Evolutionary conservation across 2,329 filamentous ascomycete genomes (phyloP).

Genomic region (Macroventuria anomochaeta): DNA sequence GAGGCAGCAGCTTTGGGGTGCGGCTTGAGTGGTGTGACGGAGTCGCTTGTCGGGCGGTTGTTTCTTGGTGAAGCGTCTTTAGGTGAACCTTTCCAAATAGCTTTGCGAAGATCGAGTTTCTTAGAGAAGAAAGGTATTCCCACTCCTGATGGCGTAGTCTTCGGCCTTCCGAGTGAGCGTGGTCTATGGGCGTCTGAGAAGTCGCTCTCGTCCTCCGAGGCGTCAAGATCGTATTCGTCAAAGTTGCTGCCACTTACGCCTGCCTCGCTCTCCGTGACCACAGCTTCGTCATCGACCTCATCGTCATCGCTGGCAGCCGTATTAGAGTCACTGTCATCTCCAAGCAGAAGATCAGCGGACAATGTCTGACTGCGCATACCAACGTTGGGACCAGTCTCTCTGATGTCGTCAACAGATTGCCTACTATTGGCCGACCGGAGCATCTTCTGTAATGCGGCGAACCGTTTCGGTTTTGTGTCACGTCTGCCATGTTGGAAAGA

Average conservation of each 20-base stretch:
- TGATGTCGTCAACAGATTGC: slow-evolving; percentile 56
- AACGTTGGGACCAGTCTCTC: slow-evolving; percentile 67
- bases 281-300: slow-evolving; percentile 39
- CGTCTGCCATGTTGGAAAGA: slow-evolving; percentile 59
- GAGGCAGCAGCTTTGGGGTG: slow-evolving; percentile 36
- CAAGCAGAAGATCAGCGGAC: slow-evolving; percentile 63
- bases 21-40: slow-evolving; percentile 33
- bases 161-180: slow-evolving; percentile 25
- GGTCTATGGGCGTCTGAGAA: slow-evolving; percentile 8
- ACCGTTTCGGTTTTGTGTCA: slow-evolving; percentile 53
- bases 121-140: slow-evolving; percentile 35
- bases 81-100: slow-evolving; percentile 34
- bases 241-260: slow-evolving; percentile 42
- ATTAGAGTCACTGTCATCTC: slow-evolving; percentile 27
- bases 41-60: slow-evolving; percentile 25
- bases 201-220: slow-evolving; percentile 39
- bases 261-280: slow-evolving; percentile 39
- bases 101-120: slow-evolving; percentile 37
- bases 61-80: slow-evolving; percentile 21
- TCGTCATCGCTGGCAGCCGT: slow-evolving; percentile 46
- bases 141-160: slow-evolving; percentile 27
- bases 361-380: slow-evolving; percentile 80
- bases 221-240: slow-evolving; percentile 45
- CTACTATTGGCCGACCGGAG: slow-evolving; percentile 65
- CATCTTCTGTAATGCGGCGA: slow-evolving; percentile 67